Evolutionary conservation across 169 alveolate species (phyloP), one percentile per base, ranked within the genome.

Genomic region (Eimeria tenella): DNA sequence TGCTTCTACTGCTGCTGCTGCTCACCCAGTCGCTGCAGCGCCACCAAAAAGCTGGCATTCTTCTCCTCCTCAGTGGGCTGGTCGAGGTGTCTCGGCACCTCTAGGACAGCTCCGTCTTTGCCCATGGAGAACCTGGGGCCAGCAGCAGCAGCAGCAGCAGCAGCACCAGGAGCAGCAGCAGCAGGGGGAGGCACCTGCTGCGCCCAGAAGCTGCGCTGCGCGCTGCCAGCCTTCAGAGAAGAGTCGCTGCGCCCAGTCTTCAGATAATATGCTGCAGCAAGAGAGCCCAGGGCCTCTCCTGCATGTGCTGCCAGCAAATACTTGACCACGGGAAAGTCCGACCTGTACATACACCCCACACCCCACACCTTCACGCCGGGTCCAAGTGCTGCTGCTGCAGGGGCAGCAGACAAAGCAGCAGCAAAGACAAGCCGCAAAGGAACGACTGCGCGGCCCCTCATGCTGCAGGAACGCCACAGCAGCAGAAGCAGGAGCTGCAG

Each of bases 301-400:
- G 53, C 11, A 52, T 86, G 93, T 8, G 83, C 93, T 11, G 93
- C 93, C 71, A 86, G 70, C 60, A 58, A 62, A 60, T 86, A 86
- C 62, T 86, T 86, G 10, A 86, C 65, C 25, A 62, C 7, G 25
- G 93, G 82, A 4, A 49, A 25, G 74, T 86, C 93, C 49, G 70
- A 62, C 63, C 81, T 83, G 91, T 49, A 50, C n/a, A 50, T 50
- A 68, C 49, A 68, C 77, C 68, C 11, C 68, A 58, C 42, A 31
- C 42, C 42, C 42, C 42, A 31, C 42, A 31, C 42, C 42, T 31
- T 31, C 42, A 31, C 42, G 42, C 42, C 42, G 42, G 70, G 4
- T 1, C 70, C 13, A 60, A 60, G 21, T 15, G 21, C 21, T 15
- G 70, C 42, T 31, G 42, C 42, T 31, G 42, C 42, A 31, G 42